Base-by-base conservation (phyloP, 2,329 filamentous ascomycete species). In the Penicillium hesseltinei region DNA sequence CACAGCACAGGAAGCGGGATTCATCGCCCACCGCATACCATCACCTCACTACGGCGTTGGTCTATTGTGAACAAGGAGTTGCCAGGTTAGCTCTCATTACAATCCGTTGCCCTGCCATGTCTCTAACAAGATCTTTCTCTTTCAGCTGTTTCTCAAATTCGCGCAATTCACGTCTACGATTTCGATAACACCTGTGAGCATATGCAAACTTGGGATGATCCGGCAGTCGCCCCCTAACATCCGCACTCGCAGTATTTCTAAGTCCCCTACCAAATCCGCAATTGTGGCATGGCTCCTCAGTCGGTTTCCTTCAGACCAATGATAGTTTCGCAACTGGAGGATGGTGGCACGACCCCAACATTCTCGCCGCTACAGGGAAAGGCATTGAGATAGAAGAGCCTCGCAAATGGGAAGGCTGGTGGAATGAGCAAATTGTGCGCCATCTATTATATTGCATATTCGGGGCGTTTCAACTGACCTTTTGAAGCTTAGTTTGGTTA, bases 311-410 rank as follows among this genome's bases (percentile, higher is more conserved):
- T 11, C 86, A 89, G 59, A 87, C 82, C 46, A 87, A 89, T 63
- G 89, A 95, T 63, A 81, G 84, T 51, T 90, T 97, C 66, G 79
- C 86, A 60, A 89, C 88, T 64, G 93, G 92, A 63, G 92, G 93
- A 61, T 99, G 94, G 94, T 99, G 94, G 94, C 94, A 99, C 75
- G 92, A 97, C 70, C 84, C 86, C 43, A 86, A 85, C 62, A 92
- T 99, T 61, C 85, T 99, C 25, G 86, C 88, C 11, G 88, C 92
- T 2, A 96, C 92, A 1, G 94, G 94, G 51, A 84, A 91, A 56
- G 94, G 94, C 17, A 73, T 88, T 6, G 90, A 91, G 51, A 84
- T 84, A 56, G 94, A 97, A 75, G 92, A 97, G 73, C 80, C 83
- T 42, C 86, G 87, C 25, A 92, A 84, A 10, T 99, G 93, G 93